Base-by-base conservation (phyloP, 495 filamentous ascomycete species). In the Poronia punctata region DNA sequence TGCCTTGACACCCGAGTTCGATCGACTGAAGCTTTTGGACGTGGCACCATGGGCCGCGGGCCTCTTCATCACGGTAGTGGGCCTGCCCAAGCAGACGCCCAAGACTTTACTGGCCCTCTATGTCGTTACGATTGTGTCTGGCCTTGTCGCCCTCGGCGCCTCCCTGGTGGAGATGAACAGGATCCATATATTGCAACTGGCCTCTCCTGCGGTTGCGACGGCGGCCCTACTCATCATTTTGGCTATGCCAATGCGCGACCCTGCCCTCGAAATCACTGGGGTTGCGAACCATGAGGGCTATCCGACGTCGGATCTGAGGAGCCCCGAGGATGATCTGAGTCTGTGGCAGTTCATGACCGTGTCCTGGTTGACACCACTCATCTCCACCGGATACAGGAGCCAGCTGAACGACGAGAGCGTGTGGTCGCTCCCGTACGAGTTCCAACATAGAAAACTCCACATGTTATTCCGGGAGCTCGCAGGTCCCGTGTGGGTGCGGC, bases 311-410 rank as follows among this genome's bases (percentile, higher is more conserved):
- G 52, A 74, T 3, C 68, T 79, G 12, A 77, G 84, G 21, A 90
- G 82, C 34, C 86, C 86, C n/a, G 86, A 93, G 55, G 86, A 93
- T 50, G 75, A 83, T 44, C 54, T 92, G 26, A 81, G 70, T 15
- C 66, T 86, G 1, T 89, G 83, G 81, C 84, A 90, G 52, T 93
- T 80, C 53, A 79, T 87, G 64, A 80, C 77, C 2, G 82, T 93
- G 4, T 86, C 83, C 0, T 93, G 86, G 86, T 80, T 93, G 76
- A 66, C 66, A 3, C 80, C 85, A 0, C 60, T 93, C 19, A 86
- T 89, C 28, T 60, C 68, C 2, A 43, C 74, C 14, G 85, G 82
- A 4, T 71, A 67, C 25, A 67, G 66, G 21, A 64, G 75, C 38
- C 76, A 83, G 53, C 54, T 93, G 4, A 63, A 88, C 49, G 78